Conservation (phyloP, 2,329 filamentous ascomycete genomes). For the Aureobasidium uvarum region DNA sequence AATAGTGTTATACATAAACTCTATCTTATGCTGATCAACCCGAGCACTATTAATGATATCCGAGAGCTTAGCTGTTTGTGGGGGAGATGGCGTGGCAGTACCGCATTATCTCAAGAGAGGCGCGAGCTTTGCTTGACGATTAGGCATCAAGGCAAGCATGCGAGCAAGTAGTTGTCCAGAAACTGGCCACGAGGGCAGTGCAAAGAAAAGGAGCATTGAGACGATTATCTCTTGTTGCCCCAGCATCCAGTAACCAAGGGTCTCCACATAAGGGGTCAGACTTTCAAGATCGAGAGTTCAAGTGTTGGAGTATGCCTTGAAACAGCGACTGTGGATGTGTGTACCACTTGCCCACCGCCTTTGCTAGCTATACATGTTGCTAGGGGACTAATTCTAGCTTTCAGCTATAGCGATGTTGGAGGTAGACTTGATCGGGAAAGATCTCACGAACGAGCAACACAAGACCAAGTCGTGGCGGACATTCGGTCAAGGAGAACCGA, state of each 20-base stretch:
- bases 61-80: background rate
- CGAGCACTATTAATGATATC: background rate
- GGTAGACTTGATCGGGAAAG: background rate
- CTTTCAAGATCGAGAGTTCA: background rate
- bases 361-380: background rate
- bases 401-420: background rate
- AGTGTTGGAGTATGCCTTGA: background rate
- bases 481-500: background rate
- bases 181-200: background rate
- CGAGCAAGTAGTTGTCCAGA: too few species aligned
- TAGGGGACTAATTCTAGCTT: background rate
- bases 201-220: background rate
- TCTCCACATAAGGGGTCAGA: background rate
- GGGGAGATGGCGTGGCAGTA: conserved; percentile 17
- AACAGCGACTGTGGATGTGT: background rate
- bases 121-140: background rate
- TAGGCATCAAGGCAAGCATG: conserved; percentile 23
- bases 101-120: background rate
- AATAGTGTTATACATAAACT: conserved; percentile 15
- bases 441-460: background rate
- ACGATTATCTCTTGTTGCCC: conserved; percentile 1
- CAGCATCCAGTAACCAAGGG: background rate
- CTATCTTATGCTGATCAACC: conserved; percentile 23
- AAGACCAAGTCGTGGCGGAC: background rate
- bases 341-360: background rate